Conservation (phyloP, 371 early-diverging fungal genomes). For the Mucor saturninus region DNA sequence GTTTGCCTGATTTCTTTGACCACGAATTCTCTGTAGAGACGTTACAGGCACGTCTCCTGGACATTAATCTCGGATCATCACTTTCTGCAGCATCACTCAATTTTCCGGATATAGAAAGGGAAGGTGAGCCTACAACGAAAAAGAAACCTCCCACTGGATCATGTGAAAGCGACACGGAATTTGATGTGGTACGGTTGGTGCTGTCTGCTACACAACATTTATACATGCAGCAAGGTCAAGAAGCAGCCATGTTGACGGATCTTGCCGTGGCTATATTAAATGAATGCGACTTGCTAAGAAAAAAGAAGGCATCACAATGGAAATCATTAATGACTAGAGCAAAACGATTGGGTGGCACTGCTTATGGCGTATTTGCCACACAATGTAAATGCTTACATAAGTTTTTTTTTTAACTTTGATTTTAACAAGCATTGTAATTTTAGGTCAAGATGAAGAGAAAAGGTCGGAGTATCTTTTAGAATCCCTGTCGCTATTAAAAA, state of each 20-base stretch:
- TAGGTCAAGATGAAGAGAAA: slow-evolving; percentile 52
- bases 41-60: neutral
- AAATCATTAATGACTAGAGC: slow-evolving; percentile 18
- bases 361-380: slow-evolving; percentile 18
- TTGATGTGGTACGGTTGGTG: slow-evolving; percentile 19
- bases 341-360: slow-evolving; percentile 14
- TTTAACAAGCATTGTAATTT: neutral
- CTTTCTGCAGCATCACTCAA: no score
- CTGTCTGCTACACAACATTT: slow-evolving; percentile 11
- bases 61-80: no score
- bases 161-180: slow-evolving; percentile 27
- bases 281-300: slow-evolving; percentile 20
- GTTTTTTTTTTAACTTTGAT: no score
- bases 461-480: slow-evolving; percentile 65
- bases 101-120: no score
- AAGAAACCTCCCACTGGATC: slow-evolving; percentile 23
- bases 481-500: slow-evolving; percentile 62
- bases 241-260: slow-evolving; percentile 12
- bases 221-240: slow-evolving; percentile 6
- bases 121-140: neutral
- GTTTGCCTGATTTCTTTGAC: slow-evolving; percentile 23
- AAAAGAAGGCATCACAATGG: slow-evolving; percentile 26
- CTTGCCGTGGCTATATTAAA: slow-evolving; percentile 16
- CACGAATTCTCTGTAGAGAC: neutral
- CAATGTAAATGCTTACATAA: slow-evolving; percentile 16